Base-by-base conservation (phyloP, 805 yeast genomes). In the Teunomyces aglyptinius region DNA sequence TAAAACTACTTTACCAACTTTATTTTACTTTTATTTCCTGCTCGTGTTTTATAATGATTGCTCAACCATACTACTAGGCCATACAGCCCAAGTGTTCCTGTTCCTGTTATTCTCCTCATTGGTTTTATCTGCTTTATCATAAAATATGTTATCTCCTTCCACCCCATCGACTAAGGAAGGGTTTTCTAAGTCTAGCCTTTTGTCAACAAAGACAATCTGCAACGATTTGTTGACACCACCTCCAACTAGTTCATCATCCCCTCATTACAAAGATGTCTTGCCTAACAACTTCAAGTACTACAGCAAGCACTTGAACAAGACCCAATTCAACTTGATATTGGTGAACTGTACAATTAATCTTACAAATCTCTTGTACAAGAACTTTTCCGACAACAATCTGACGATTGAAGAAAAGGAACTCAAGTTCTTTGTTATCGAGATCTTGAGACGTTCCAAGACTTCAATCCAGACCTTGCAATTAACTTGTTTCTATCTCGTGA, bases 401-500 rank as follows among this genome's bases (percentile, higher is more conserved):
- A 22, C 35, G 6, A 41, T 52, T 18, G 48, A 48, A 18, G 53
- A 44, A 31, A 47, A 47, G 24, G 52, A 58, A 42, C 54, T 60
- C 45, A 47, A 58, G 28, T 61, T 60, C 38, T 76, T 64, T 47
- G 57, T 77, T 39, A 63, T 62, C 28, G 78, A 75, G 54, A 68
- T 78, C 34, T 54, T 78, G 53, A 65, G 63, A 49, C 61, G 83
- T 43, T 82, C 88, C 12, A 76, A 81, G 49, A 76, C 86, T 35
- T 78, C 86, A 12, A 74, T 77, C 49, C 73, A 81, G 33, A 76
- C 85, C 2, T 73, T 88, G 49, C 89, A 84, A 54, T 75, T 85
- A 36, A 78, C 89, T 4, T 69, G 88, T 47, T 85, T 72, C 61
- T 88, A 87, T 61, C 54, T 86, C n/a, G 64, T 75, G 52, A 77